These are phyloP conservation scores for Anthostomella pinea DNA, from an alignment of 2,329 filamentous ascomycete genomes.

Conservation along the genomic window DNA sequence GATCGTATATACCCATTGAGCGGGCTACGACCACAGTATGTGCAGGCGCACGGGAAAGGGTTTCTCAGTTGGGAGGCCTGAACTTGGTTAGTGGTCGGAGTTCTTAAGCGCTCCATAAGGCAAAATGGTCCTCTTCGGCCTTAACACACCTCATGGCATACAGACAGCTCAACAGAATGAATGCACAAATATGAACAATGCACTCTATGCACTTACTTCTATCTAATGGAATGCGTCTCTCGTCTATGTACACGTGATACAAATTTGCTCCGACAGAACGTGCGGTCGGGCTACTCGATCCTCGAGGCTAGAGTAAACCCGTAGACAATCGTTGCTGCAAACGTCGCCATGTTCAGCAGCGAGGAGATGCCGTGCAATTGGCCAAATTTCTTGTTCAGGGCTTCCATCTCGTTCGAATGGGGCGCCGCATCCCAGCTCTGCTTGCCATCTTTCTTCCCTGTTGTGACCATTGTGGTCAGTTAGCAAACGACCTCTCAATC, in stretches of 20 bases:
- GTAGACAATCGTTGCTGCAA: slow-evolving; percentile 72
- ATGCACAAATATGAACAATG: too few species aligned
- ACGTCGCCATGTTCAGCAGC: slow-evolving; percentile 70
- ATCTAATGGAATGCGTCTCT: too few species aligned
- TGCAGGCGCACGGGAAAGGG: too few species aligned
- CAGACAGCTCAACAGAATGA: too few species aligned
- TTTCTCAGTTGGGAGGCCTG: too few species aligned
- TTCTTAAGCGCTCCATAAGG: too few species aligned
- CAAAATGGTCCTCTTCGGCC: too few species aligned
- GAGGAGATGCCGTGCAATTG: slow-evolving; percentile 79
- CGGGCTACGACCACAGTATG: too few species aligned
- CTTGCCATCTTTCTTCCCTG: slow-evolving; percentile 85
- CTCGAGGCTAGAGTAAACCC: slow-evolving; percentile 69
- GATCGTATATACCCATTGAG: too few species aligned
- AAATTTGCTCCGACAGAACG: slow-evolving; percentile 7
- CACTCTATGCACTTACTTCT: too few species aligned
- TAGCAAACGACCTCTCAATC: slow-evolving; percentile 10
- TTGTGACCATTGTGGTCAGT: slow-evolving; percentile 4
- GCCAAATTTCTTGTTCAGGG: slow-evolving; percentile 75
- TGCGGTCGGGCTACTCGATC: slow-evolving; percentile 47
- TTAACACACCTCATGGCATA: too few species aligned
- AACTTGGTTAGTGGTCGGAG: too few species aligned
- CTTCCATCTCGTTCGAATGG: slow-evolving; percentile 80
- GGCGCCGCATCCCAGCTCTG: slow-evolving; percentile 75
- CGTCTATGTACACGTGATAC: slow-evolving; percentile 13